Evolutionary conservation across 257 asterid genomes (phyloP), one percentile per base, ranked within the genome.

Genomic region (Solanum chiquidenum): DNA sequence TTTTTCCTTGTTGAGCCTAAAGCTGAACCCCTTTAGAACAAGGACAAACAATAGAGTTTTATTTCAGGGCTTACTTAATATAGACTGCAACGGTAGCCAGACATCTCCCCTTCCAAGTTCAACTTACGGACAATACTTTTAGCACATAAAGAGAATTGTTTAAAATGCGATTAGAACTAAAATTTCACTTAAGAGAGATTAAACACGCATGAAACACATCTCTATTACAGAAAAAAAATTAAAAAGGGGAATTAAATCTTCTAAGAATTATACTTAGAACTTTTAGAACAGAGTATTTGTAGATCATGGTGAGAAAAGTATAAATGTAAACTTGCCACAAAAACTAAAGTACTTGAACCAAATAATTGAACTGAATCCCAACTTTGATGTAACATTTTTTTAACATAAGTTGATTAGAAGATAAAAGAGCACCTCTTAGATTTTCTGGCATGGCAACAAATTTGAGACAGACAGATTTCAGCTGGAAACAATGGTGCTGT

Each of bases 401-500:
- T 49, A 49, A 80, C 20, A 80, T 29, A 31, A 10, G 27, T 46
- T 80, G 68, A 80, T 27, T 20, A 80, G 29, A 11, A 46, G 77
- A 34, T 4, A 52, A 83, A 88, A 87, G 25, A 83, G 64, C 6
- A 91, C 99, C 98, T 94, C 93, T 92, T 42, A 97, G 99, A 91
- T 95, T 97, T 91, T 93, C 97, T 37, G 95, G 96, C 95, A 77
- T 55, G 27, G 98, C 97, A 44, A 94, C 96, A 87, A 95, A 97
- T 89, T 95, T 95, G 77, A 97, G 96, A 88, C 99, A 97, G 55
- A 91, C 95, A 76, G 93, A 90, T 93, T 97, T 97, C 87, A 97
- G 94, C 94, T 93, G 98, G 92, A 93, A 93, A 91, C 98, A 95
- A 69, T 95, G 99, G 88, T 97, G 99, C 84, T 97, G 99, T 90